A percentile compares a stretch with the other conserved stretches of the same genome.
Evolutionary conservation across 2,329 filamentous ascomycete species (phyloP).

Genomic region (Mycosphaerella arachidis): DNA sequence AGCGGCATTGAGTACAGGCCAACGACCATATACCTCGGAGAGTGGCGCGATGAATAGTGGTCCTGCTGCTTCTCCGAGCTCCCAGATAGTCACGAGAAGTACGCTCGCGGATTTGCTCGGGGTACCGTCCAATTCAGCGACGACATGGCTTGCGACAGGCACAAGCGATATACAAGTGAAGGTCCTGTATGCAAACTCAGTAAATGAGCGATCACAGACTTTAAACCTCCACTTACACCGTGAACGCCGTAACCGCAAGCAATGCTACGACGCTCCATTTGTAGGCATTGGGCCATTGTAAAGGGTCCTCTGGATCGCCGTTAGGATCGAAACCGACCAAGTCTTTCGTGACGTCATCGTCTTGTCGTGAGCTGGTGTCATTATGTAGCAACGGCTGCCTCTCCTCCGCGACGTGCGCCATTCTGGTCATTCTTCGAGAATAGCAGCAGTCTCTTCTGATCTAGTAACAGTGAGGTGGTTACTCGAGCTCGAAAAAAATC

Average conservation of each 20-base stretch:
- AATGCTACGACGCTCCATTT: conserved; percentile 53
- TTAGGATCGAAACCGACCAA: conserved; percentile 45
- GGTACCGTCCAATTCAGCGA: conserved; percentile 23
- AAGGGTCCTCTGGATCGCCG: conserved; percentile 48
- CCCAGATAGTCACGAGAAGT: conserved; percentile 48
- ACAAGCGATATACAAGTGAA: conserved; percentile 32
- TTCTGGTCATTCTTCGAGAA: background rate
- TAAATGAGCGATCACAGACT: background rate
- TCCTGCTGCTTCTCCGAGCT: conserved; percentile 45
- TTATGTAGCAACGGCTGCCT: conserved; percentile 15
- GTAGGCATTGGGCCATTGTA: conserved; percentile 47
- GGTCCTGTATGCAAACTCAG: conserved; percentile 20
- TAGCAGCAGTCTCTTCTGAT: background rate
- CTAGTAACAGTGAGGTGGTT: background rate
- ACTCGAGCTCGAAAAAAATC: background rate
- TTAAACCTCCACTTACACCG: conserved; percentile 42
- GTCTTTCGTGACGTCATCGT: conserved; percentile 14
- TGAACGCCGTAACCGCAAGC: conserved; percentile 53
- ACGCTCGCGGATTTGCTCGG: conserved; percentile 24
- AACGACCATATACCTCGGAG: conserved; percentile 42
- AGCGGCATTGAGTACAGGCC: conserved; percentile 35
- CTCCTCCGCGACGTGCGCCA: conserved; percentile 6
- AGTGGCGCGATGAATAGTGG: conserved; percentile 45
- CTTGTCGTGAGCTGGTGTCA: background rate
- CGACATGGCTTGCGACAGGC: conserved; percentile 27